Base-by-base conservation (phyloP, 2,329 filamentous ascomycete genomes). In the Neodidymelliopsis sp. region DNA sequence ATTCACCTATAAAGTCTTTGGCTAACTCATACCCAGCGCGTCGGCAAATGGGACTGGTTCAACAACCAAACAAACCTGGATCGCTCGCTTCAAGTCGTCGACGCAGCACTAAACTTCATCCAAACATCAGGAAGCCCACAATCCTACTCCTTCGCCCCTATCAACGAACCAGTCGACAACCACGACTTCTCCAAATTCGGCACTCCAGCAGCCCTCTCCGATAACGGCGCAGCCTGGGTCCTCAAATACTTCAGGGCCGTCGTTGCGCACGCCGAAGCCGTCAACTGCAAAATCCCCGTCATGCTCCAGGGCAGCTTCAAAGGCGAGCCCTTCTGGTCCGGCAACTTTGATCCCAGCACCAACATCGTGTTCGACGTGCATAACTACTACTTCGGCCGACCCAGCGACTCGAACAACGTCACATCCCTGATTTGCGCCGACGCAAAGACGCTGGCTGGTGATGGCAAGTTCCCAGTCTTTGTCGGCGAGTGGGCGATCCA, bases 101-200 rank as follows among this genome's bases (percentile, higher is more conserved):
- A 71, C 13, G 57, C 58, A 2, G 60, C 69, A 1, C 49, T 74
- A 10, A 42, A 49, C n/a, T 75, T 67, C 45, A 67, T 75, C 37
- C 45, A 65, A 35, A 42, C 41, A 8, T 68, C 65, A 4, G 63
- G 62, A 10, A 57, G 46, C 13, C 57, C 60, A 4, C 57, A 71
- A 39, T 62, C 59, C 8, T 74, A 66, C 55, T 72, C 70, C 12
- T 51, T 75, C 29, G 63, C 60, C 3, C 70, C 72, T 4, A 67
- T 75, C 55, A 75, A 75, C 55, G 72, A 75, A 40, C 57, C 71
- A 0, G 62, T 54, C 22, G 73, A 75, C 57, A 71, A 52, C 24
- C 38, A 31, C 9, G 50, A 71, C 48, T 54, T 74, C 24, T 47
- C 57, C 6, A 61, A 48, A n/a, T 74, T 74, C 35, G 71, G 61